Evolutionary conservation across 2,329 filamentous ascomycete genomes (phyloP).

Genomic region (Nothophaeocryptopus gaeumannii): DNA sequence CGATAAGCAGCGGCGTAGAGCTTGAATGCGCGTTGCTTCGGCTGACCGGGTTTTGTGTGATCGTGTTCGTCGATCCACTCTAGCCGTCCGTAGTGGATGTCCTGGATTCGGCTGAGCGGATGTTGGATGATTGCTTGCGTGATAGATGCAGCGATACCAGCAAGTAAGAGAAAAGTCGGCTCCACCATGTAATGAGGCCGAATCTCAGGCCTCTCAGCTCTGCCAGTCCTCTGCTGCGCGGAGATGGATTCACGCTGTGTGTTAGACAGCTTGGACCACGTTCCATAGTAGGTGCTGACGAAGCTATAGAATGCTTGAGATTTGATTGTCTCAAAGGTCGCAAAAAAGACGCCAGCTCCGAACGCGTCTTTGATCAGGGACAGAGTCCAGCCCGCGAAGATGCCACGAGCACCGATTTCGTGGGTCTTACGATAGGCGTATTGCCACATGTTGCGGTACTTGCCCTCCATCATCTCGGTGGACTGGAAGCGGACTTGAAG

Average conservation of each 20-base stretch:
- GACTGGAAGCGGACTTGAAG: slow-evolving; percentile 71
- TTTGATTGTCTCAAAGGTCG: slow-evolving; percentile 72
- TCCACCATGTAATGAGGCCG: slow-evolving; percentile 73
- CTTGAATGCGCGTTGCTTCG: slow-evolving; percentile 52
- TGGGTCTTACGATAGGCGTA: slow-evolving; percentile 65
- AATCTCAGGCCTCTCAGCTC: slow-evolving; percentile 51
- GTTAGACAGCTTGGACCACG: slow-evolving; percentile 34
- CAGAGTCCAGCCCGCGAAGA: slow-evolving; percentile 71
- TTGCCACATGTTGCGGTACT: slow-evolving; percentile 64
- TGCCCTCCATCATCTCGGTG: slow-evolving; percentile 57
- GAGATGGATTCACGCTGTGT: slow-evolving; percentile 32
- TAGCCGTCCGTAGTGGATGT: slow-evolving; percentile 69
- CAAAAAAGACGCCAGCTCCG: slow-evolving; percentile 70
- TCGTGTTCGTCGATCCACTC: slow-evolving; percentile 65
- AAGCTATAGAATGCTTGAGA: slow-evolving; percentile 70
- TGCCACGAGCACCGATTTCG: slow-evolving; percentile 69
- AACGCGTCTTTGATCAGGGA: slow-evolving; percentile 67
- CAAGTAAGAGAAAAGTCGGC: slow-evolving; percentile 66
- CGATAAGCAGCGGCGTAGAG: slow-evolving; percentile 70
- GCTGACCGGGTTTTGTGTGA: slow-evolving; percentile 40
- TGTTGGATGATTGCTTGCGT: slow-evolving; percentile 68
- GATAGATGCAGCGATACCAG: slow-evolving; percentile 66
- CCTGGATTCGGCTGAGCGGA: slow-evolving; percentile 67
- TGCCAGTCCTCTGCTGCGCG: slow-evolving; percentile 20
- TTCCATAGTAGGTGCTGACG: slow-evolving; percentile 66